A percentile compares a stretch with the other conserved stretches of the same genome.
Conservation (phyloP, 192 early-diverging fungal genomes). For the Gigaspora rosea region DNA sequence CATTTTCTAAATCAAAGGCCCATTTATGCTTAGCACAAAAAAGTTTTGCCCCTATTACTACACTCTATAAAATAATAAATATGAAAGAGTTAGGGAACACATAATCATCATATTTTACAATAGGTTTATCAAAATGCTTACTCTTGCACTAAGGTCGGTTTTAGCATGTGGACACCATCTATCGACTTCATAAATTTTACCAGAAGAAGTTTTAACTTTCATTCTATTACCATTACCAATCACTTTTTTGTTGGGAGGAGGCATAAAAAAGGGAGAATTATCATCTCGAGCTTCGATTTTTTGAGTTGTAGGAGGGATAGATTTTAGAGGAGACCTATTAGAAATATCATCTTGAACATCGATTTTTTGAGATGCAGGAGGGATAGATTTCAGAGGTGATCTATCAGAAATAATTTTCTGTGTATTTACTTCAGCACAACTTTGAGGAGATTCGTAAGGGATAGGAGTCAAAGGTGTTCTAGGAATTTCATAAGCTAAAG, state of each 20-base stretch:
- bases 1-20: slow-evolving; percentile 43
- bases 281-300: neutral
- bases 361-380: too few species aligned
- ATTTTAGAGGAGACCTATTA: too few species aligned
- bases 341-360: too few species aligned
- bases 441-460: too few species aligned
- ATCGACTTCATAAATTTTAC: slow-evolving; percentile 53
- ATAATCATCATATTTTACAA: neutral
- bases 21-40: slow-evolving; percentile 56
- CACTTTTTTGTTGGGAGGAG: slow-evolving; percentile 4
- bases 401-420: too few species aligned
- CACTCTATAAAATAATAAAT: slow-evolving; percentile 40
- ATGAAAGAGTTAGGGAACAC: neutral
- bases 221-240: slow-evolving; percentile 42
- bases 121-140: neutral
- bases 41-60: slow-evolving; percentile 52
- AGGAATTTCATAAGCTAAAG: too few species aligned
- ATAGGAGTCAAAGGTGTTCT: too few species aligned
- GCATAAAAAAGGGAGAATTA: neutral
- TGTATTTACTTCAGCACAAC: too few species aligned
- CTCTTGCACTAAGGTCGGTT: slow-evolving; percentile 45
- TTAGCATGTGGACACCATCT: slow-evolving; percentile 59
- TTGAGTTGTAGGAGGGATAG: too few species aligned
- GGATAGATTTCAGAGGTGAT: too few species aligned
- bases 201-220: slow-evolving; percentile 45